These are phyloP conservation scores for Plantago coronopus DNA, from an alignment of 305 asterid species.

Conservation along the genomic window DNA sequence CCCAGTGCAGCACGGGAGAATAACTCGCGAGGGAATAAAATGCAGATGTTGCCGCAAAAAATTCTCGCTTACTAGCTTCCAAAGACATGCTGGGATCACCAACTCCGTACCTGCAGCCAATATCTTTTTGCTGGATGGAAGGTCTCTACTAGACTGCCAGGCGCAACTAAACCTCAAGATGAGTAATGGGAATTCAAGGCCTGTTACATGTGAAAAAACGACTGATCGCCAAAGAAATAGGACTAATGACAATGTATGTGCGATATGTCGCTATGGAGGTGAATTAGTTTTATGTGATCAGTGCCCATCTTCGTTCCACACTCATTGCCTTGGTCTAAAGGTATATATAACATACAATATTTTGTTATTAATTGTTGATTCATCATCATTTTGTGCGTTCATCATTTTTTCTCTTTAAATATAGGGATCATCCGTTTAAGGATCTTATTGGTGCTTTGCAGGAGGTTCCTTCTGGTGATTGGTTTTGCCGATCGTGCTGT, in stretches of 20 bases:
- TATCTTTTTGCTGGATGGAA: conserved; percentile 68
- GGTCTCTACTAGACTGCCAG: conserved; percentile 70
- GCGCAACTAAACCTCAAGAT: conserved; percentile 37
- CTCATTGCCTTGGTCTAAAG: conserved; percentile 76
- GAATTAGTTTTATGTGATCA: conserved; percentile 73
- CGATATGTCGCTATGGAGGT: conserved; percentile 84
- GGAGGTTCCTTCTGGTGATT: conserved; percentile 84
- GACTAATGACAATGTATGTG: conserved; percentile 63
- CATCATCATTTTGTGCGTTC: too few species aligned
- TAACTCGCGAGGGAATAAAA: conserved; percentile 81
- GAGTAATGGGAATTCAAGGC: conserved; percentile 23
- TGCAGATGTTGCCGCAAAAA: conserved; percentile 61
- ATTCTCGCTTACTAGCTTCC: conserved; percentile 56
- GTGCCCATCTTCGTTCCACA: conserved; percentile 90
- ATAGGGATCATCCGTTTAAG: conserved; percentile 6
- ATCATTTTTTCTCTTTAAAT: background rate
- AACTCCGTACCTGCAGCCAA: conserved; percentile 56
- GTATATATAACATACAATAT: too few species aligned
- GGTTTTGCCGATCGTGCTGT: conserved; percentile 96
- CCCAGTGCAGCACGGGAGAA: conserved; percentile 53
- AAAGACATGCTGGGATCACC: conserved; percentile 70
- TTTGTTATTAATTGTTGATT: conserved; percentile 6
- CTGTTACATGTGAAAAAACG: conserved; percentile 1
- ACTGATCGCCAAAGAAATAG: conserved; percentile 23
- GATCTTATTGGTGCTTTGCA: conserved; percentile 34